A percentile compares a stretch with the other conserved stretches of the same genome.
Conservation (phyloP, 2,329 filamentous ascomycete genomes). For the Echinosphaeria canescens region DNA sequence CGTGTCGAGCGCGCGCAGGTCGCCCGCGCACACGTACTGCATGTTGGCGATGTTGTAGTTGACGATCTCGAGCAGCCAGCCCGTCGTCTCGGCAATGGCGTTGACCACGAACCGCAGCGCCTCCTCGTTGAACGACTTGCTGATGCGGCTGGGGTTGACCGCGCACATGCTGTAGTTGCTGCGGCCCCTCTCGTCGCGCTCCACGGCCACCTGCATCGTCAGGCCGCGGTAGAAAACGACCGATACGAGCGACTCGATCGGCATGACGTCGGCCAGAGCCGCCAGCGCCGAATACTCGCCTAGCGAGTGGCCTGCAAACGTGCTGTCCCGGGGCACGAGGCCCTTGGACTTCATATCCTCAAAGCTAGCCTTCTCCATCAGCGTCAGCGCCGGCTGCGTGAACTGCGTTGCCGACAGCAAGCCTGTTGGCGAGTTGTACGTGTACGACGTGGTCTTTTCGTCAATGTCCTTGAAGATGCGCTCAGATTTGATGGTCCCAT, state of each 20-base stretch:
- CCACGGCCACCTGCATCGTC: slow-evolving; percentile 98
- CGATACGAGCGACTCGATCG: slow-evolving; percentile 95
- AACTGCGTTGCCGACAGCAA: slow-evolving; percentile 95
- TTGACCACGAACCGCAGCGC: slow-evolving; percentile 92
- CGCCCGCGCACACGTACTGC: slow-evolving; percentile 54
- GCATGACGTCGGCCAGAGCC: slow-evolving; percentile 94
- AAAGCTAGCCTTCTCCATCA: slow-evolving; percentile 99
- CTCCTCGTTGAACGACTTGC: slow-evolving; percentile 96
- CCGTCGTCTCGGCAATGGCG: slow-evolving; percentile 83
- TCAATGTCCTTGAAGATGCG: slow-evolving; percentile 98
- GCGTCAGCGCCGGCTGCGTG: slow-evolving; percentile 86
- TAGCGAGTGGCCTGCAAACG: slow-evolving; percentile 91
- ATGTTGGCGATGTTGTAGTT: slow-evolving; percentile 75
- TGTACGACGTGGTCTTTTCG: slow-evolving; percentile 87
- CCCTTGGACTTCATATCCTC: slow-evolving; percentile 98
- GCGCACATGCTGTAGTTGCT: slow-evolving; percentile 99
- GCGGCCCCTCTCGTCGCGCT: slow-evolving; percentile 78
- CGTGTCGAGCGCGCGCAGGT: slow-evolving; percentile 49
- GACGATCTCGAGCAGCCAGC: slow-evolving; percentile 96
- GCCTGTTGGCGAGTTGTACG: slow-evolving; percentile 86
- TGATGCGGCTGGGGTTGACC: slow-evolving; percentile 95
- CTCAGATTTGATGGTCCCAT: slow-evolving; percentile 91
- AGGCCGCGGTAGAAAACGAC: slow-evolving; percentile 98
- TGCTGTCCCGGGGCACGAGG: slow-evolving; percentile 86
- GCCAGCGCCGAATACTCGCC: slow-evolving; percentile 97